phyloP scores from a whole-genome alignment of 164 flowering plant species.

The Aristolochia contorta region DNA sequence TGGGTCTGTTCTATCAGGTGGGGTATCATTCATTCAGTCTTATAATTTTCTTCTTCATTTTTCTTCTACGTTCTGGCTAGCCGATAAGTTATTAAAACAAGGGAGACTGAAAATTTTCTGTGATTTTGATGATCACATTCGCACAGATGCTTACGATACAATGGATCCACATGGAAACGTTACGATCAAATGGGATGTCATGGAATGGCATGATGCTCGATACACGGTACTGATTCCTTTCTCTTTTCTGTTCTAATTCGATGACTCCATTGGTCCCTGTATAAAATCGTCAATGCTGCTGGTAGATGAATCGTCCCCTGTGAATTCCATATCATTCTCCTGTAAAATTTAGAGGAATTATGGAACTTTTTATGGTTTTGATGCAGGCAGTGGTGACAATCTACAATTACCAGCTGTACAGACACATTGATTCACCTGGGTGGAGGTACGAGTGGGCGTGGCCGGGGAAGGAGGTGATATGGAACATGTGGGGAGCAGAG shows the following conservation, averaged over 20 bases:
- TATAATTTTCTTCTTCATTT: not conserved
- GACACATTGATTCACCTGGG: conserved; percentile 59
- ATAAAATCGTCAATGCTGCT: not conserved
- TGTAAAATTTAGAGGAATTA: no score
- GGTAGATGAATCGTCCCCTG: no score
- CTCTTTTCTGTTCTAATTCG: not conserved
- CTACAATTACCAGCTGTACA: conserved; percentile 45
- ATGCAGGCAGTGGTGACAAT: conserved; percentile 40
- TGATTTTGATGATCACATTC: not conserved
- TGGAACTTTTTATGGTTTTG: not conserved
- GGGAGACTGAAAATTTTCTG: not conserved
- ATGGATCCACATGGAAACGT: conserved; percentile 62
- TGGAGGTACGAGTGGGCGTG: conserved; percentile 63
- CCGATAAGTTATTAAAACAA: no score
- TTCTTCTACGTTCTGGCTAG: no score
- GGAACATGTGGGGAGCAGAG: conserved; percentile 59
- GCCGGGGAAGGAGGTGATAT: conserved; percentile 49
- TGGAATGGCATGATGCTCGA: conserved; percentile 11
- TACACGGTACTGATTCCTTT: conserved; percentile 24
- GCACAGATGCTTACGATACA: conserved; percentile 66
- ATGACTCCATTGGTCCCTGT: not conserved
- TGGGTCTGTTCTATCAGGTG: not conserved
- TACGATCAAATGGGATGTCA: conserved; percentile 63
- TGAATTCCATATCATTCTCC: no score
- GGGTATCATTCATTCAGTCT: not conserved